A percentile compares a stretch with the other conserved stretches of the same genome.
Evolutionary conservation across 495 filamentous ascomycete genomes (phyloP).

Genomic region (Neurospora sp.): DNA sequence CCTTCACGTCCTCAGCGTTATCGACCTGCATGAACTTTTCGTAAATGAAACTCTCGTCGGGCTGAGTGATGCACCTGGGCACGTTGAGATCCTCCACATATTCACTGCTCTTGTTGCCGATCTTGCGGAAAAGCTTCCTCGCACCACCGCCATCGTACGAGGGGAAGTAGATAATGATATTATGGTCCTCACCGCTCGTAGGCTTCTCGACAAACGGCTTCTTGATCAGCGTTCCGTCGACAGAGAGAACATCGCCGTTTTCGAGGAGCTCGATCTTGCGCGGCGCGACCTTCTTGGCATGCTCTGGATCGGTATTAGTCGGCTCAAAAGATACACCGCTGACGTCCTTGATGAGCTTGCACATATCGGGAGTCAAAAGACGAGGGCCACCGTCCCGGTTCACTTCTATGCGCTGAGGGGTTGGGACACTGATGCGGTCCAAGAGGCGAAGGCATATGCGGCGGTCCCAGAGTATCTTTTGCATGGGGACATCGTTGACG

Average conservation of each 20-base stretch:
- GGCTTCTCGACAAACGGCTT: conserved; percentile 99
- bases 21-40: conserved; percentile 94
- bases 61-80: conserved; percentile 72
- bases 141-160: conserved; percentile 78
- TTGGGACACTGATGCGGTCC: conserved; percentile 79
- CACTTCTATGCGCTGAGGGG: conserved; percentile 82
- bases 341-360: conserved; percentile 63
- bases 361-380: conserved; percentile 64
- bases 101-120: conserved; percentile 97
- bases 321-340: conserved; percentile 73
- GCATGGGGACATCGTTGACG: conserved; percentile 96
- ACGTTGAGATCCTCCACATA: conserved; percentile 64
- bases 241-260: conserved; percentile 74
- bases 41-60: conserved; percentile 78
- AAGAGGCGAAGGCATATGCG: conserved; percentile 79
- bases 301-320: conserved; percentile 48
- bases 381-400: conserved; percentile 87
- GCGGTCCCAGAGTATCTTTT: conserved; percentile 95
- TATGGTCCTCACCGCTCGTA: conserved; percentile 96
- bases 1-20: conserved; percentile 96
- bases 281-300: conserved; percentile 44
- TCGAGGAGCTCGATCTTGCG: conserved; percentile 73
- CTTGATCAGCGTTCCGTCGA: conserved; percentile 69
- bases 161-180: conserved; percentile 95
- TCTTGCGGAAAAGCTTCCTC: conserved; percentile 85